Conservation (phyloP, 2,329 filamentous ascomycete genomes). For the Fusarium falciforme region DNA sequence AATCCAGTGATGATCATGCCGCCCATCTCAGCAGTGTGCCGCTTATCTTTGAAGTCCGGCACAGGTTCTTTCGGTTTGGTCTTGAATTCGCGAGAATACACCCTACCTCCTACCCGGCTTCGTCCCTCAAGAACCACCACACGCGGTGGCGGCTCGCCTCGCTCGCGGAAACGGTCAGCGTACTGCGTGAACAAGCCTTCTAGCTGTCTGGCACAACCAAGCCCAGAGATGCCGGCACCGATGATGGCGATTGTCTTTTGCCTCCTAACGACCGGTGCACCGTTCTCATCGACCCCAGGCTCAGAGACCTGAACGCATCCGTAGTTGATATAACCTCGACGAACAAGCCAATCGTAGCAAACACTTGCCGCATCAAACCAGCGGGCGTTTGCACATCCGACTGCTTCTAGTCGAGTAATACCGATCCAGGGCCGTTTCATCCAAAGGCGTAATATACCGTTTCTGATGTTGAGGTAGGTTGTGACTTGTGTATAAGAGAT, state of each 20-base stretch:
- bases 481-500: conserved; percentile 92
- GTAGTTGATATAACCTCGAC: conserved; percentile 95
- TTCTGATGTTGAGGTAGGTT: conserved; percentile 94
- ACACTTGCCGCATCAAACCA: conserved; percentile 92
- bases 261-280: conserved; percentile 53
- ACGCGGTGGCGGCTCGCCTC: conserved; percentile 75
- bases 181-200: conserved; percentile 88
- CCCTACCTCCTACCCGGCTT: conserved; percentile 86
- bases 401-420: conserved; percentile 85
- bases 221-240: conserved; percentile 92
- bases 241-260: conserved; percentile 85
- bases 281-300: conserved; percentile 56
- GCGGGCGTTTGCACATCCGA: conserved; percentile 87
- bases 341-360: conserved; percentile 91
- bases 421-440: conserved; percentile 84
- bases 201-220: conserved; percentile 91
- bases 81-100: conserved; percentile 83
- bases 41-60: conserved; percentile 65
- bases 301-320: conserved; percentile 79
- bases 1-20: conserved; percentile 99
- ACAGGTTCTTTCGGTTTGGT: conserved; percentile 66
- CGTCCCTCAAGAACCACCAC: conserved; percentile 89
- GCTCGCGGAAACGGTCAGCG: conserved; percentile 71
- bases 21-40: conserved; percentile 93
- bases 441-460: conserved; percentile 93